Evolutionary conservation across 495 filamentous ascomycete species (phyloP).

Genomic region (Daldinia loculata): DNA sequence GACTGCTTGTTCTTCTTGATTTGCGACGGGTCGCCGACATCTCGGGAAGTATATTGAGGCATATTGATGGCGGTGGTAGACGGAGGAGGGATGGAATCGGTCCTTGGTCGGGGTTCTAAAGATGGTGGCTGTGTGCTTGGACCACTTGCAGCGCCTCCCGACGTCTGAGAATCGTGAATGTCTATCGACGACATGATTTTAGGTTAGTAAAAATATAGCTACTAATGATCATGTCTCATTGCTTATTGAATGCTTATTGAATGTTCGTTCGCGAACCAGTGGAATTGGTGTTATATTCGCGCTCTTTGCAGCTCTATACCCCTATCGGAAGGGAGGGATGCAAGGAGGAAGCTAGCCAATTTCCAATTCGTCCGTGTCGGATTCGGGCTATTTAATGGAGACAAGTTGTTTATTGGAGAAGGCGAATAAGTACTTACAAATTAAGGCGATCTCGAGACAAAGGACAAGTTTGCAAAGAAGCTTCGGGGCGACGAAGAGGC

Average conservation of each 20-base stretch:
- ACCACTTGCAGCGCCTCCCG: conserved; percentile 37
- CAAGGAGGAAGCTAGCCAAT: conserved; percentile 39
- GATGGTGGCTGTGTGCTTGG: conserved; percentile 41
- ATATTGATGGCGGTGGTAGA: conserved; percentile 48
- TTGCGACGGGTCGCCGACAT: conserved; percentile 67
- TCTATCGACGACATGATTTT: conserved; percentile 37
- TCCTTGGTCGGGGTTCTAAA: conserved; percentile 30
- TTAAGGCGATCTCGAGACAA: conserved; percentile 32
- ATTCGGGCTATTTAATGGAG: conserved; percentile 32
- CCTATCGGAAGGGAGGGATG: conserved; percentile 43
- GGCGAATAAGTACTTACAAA: conserved; percentile 29
- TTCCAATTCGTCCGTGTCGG: conserved; percentile 33
- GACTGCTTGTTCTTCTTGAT: conserved; percentile 98
- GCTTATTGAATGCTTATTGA: conserved; percentile 28
- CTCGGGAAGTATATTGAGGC: conserved; percentile 65
- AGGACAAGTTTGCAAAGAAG: conserved; percentile 19
- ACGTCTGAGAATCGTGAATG: conserved; percentile 37
- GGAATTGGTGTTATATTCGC: conserved; percentile 22
- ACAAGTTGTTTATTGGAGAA: conserved; percentile 9
- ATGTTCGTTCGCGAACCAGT: conserved; percentile 6
- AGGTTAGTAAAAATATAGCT: conserved; percentile 23
- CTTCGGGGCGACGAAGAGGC: conserved; percentile 34
- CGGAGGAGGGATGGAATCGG: conserved; percentile 38
- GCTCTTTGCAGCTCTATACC: conserved; percentile 26
- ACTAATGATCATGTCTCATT: conserved; percentile 35